Evolutionary conservation across 2,329 filamentous ascomycete species (phyloP), one percentile per base, ranked within the genome.

Genomic region (Hymenotorrendiella dingleyae): DNA sequence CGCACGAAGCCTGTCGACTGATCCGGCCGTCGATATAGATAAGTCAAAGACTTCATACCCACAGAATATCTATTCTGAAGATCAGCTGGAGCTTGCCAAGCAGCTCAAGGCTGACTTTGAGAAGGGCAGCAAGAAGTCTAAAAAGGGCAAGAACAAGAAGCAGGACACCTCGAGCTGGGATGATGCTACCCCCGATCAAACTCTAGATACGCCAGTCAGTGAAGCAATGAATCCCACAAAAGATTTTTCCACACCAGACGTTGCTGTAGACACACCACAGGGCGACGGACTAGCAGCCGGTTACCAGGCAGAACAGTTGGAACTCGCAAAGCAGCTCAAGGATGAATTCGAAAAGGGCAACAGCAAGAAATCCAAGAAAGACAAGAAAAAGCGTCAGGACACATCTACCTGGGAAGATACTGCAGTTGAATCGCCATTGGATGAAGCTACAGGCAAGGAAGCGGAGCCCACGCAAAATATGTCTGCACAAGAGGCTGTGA

Each of bases 71-170:
- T 59, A 57, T 35, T 50, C 44, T 14, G 51, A 55, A 43, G 54
- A 54, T 12, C 55, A 58, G 28, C 48, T 59, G 22, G 51, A 56
- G 40, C 44, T 57, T 46, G 53, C 54, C 44, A 50, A 52, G 19
- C 54, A 58, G 37, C 34, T 58, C 6, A 53, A 58, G 41, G 52
- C 46, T 27, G 53, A 55, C 29, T 52, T 56, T 39, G 48, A 44
- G 34, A 45, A 30, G 36, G 53, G 47, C 9, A 48, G 34, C 45
- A 57, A 48, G 23, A 56, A 50, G 39, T 49, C 48, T 7, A 47
- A 46, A 21, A 59, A 61, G 41, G 62, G 59, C 39, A 54, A 59
- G 29, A 61, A 62, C 45, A 62, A 62, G 42, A 57, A 58, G 40
- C 42, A 29, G 43, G 45, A 36, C 9, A 33, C 41, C 12, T 34